These are phyloP conservation scores for Podospora anserina DNA, from an alignment of 495 filamentous ascomycete species.

Conservation along the genomic window DNA sequence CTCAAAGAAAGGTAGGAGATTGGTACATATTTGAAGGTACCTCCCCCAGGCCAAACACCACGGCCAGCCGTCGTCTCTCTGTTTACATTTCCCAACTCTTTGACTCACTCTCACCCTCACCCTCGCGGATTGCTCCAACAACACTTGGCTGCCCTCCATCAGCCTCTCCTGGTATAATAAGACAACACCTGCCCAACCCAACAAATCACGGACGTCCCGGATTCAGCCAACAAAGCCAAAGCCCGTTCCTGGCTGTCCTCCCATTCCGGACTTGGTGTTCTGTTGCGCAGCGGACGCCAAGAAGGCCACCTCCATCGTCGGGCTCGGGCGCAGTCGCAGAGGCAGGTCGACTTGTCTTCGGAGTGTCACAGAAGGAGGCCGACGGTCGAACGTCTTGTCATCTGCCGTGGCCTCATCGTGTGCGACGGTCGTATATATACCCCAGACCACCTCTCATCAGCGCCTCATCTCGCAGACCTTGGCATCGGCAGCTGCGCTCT, in stretches of 20 bases:
- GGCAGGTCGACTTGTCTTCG: neutral
- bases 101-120: neutral
- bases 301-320: constrained; percentile 1
- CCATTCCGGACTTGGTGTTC: neutral
- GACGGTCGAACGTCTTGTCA: constrained; percentile 3
- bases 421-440: constrained; percentile 6
- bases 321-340: neutral
- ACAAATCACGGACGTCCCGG: neutral
- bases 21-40: neutral
- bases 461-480: neutral
- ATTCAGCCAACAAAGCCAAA: neutral
- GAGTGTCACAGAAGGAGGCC: constrained; percentile 6
- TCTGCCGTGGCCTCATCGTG: constrained; percentile 11
- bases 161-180: neutral
- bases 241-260: neutral
- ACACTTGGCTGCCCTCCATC: too few relatives aligned
- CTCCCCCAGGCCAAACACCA: neutral
- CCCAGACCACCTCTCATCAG: constrained; percentile 7
- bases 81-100: neutral
- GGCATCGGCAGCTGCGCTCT: constrained; percentile 13
- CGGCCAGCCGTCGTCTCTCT: neutral
- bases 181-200: neutral
- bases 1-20: constrained; percentile 3
- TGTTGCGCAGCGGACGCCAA: neutral
- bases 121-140: too few relatives aligned